These are phyloP conservation scores for Solanum ossicruentum DNA, from an alignment of 257 asterid species.

Conservation along the genomic window DNA sequence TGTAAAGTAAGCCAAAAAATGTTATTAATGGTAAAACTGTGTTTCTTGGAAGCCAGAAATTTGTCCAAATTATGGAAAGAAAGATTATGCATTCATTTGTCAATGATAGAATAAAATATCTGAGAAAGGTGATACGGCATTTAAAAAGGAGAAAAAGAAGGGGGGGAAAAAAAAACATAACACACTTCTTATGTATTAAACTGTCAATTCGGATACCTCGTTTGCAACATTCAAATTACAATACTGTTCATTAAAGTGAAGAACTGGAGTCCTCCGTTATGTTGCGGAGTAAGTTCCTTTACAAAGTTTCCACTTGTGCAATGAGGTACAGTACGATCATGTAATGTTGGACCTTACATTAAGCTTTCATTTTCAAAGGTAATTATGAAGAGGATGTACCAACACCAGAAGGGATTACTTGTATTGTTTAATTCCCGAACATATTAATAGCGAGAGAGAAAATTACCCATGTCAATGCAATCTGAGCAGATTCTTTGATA, in stretches of 20 bases:
- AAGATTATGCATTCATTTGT: neutral
- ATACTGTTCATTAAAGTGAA: neutral
- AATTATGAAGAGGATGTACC: neutral
- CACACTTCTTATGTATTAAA: neutral
- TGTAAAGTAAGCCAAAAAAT: neutral
- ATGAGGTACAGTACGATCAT: neutral
- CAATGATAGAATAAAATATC: neutral
- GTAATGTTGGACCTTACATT: neutral
- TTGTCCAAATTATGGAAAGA: neutral
- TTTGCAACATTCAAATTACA: neutral
- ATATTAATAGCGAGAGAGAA: neutral
- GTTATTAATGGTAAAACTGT: neutral
- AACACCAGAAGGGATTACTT: neutral
- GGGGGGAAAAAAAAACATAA: neutral
- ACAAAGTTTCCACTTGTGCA: neutral
- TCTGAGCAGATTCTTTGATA: constrained; percentile 96
- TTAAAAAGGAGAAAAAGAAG: neutral
- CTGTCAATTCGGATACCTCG: neutral
- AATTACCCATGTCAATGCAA: constrained; percentile 96
- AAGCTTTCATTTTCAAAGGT: neutral
- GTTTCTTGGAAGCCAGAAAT: neutral
- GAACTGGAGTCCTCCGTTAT: neutral
- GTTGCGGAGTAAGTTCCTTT: neutral
- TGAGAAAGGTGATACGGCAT: neutral
- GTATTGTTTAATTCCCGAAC: neutral